Conservation (phyloP, 495 filamentous ascomycete species). For the Tuber magnatum region DNA sequence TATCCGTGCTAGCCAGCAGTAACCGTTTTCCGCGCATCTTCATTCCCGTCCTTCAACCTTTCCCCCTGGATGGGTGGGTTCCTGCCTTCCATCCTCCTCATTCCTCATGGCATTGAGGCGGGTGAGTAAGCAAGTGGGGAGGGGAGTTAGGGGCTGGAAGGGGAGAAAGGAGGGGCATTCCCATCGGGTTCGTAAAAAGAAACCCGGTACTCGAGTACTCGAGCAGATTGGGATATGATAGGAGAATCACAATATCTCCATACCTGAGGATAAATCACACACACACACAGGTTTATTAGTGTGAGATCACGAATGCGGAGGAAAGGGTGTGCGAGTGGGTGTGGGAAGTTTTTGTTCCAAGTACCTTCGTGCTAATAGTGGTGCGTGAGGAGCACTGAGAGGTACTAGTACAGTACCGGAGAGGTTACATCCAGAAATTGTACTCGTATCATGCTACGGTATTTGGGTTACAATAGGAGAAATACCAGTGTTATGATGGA, state of each 20-base stretch:
- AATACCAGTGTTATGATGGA: neutral
- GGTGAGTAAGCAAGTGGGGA: neutral
- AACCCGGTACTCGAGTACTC: no score
- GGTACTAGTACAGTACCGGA: neutral
- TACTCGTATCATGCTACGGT: no score
- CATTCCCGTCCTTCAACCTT: neutral
- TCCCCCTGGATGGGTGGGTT: neutral
- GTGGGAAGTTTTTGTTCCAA: neutral
- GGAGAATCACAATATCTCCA: neutral
- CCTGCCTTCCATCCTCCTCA: neutral
- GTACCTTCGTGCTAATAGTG: neutral
- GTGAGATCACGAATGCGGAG: neutral
- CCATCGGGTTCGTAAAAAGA: neutral
- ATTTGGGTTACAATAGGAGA: neutral
- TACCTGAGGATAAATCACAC: neutral
- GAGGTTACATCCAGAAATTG: neutral
- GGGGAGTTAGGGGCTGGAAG: neutral
- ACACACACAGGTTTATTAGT: neutral
- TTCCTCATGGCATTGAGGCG: slow-evolving; percentile 4
- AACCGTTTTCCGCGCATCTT: neutral
- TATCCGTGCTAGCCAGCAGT: neutral
- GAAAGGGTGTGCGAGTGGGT: neutral
- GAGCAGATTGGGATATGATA: neutral
- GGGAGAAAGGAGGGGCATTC: neutral
- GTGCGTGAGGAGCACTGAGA: neutral